Evolutionary conservation across 495 filamentous ascomycete genomes (phyloP).

Genomic region (Friedmanniomyces simplex): DNA sequence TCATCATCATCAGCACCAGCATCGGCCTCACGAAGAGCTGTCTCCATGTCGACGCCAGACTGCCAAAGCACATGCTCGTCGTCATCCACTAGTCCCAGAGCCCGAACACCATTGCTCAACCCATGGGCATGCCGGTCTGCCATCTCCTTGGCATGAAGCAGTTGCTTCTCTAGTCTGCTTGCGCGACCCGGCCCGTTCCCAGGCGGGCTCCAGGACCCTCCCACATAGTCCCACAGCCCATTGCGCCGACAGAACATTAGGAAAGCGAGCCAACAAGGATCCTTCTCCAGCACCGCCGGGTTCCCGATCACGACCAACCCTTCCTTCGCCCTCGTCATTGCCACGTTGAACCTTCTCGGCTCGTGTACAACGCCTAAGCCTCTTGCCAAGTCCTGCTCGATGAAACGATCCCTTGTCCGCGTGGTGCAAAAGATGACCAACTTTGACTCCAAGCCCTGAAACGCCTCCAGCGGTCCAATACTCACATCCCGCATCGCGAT

Average conservation of each 20-base stretch:
- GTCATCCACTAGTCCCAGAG: background rate
- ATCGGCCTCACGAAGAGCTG: background rate
- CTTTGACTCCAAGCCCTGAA: slow-evolving; percentile 43
- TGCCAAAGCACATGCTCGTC: background rate
- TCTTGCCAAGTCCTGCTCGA: slow-evolving; percentile 35
- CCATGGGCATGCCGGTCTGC: background rate
- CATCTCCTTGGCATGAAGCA: background rate
- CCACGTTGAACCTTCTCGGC: slow-evolving; percentile 43
- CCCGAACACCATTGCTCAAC: background rate
- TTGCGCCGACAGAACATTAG: slow-evolving; percentile 40
- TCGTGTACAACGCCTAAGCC: slow-evolving; percentile 42
- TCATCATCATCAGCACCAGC: background rate
- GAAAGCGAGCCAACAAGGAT: slow-evolving; percentile 37
- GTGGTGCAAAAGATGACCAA: slow-evolving; percentile 50
- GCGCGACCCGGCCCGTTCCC: background rate
- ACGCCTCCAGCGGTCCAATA: slow-evolving; percentile 49
- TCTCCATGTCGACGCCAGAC: background rate
- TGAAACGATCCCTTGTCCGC: slow-evolving; percentile 37
- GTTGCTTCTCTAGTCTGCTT: background rate
- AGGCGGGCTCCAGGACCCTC: background rate
- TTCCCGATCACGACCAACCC: slow-evolving; percentile 45
- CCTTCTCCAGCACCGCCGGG: slow-evolving; percentile 35
- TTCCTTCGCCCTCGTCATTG: slow-evolving; percentile 45
- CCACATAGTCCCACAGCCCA: slow-evolving; percentile 27
- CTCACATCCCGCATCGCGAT: slow-evolving; percentile 36